Conservation (phyloP, 2,329 filamentous ascomycete species). For the Hypoxylon sp. region DNA sequence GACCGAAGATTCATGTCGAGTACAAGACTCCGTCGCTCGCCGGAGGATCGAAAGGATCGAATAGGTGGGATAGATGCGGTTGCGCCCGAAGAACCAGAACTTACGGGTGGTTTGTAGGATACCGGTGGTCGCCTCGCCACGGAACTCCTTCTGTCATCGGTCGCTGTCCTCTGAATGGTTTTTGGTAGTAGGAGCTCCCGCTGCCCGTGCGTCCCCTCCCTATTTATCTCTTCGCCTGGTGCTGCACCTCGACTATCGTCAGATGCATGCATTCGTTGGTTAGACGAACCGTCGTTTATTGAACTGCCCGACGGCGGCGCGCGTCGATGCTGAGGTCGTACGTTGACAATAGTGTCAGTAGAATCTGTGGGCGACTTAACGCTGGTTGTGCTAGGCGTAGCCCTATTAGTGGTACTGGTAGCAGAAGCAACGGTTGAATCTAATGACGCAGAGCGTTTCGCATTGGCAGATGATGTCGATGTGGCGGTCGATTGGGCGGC, state of each 20-base stretch:
- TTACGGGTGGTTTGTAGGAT: constrained; percentile 64
- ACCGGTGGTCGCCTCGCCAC: constrained; percentile 63
- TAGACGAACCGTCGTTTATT: constrained; percentile 51
- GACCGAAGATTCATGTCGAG: constrained; percentile 67
- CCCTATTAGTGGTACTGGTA: constrained; percentile 29
- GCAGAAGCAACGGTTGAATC: constrained; percentile 51
- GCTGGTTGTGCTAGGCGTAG: constrained; percentile 38
- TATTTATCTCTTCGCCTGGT: constrained; percentile 52
- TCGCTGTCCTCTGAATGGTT: constrained; percentile 58
- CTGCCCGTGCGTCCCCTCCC: constrained; percentile 61
- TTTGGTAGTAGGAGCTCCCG: constrained; percentile 65
- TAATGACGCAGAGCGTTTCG: constrained; percentile 59
- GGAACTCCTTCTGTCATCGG: constrained; percentile 66
- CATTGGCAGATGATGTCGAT: constrained; percentile 50
- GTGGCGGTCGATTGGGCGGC: constrained; percentile 48
- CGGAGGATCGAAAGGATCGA: constrained; percentile 70
- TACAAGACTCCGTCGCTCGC: constrained; percentile 68
- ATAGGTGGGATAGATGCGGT: constrained; percentile 65
- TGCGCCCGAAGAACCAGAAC: constrained; percentile 51
- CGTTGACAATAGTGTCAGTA: constrained; percentile 51
- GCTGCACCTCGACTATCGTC: constrained; percentile 40
- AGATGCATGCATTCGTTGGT: constrained; percentile 38
- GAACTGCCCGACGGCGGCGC: constrained; percentile 59
- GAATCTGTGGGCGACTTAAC: constrained; percentile 51
- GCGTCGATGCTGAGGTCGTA: constrained; percentile 58